Conservation (phyloP, 108 stramenopile species). For the Pseudonitzschia multistriata region DNA sequence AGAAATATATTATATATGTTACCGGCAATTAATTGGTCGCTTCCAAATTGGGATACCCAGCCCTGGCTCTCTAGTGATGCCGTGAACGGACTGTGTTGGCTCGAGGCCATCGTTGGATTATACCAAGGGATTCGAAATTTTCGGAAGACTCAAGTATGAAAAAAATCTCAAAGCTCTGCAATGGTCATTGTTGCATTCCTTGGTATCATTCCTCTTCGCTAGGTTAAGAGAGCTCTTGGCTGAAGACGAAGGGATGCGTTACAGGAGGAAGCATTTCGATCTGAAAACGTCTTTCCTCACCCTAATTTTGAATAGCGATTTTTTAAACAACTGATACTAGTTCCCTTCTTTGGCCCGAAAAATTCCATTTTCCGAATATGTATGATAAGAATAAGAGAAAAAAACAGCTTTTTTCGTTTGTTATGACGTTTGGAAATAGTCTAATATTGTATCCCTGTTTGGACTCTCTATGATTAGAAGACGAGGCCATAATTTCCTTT, state of each 20-base stretch:
- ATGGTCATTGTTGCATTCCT: not conserved
- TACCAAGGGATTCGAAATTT: slow-evolving; percentile 53
- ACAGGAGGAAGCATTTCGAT: too few relatives aligned
- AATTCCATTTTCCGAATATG: not conserved
- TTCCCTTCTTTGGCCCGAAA: not conserved
- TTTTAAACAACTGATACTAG: too few relatives aligned
- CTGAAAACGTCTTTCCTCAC: too few relatives aligned
- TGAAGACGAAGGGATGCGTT: too few relatives aligned
- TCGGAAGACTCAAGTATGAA: not conserved
- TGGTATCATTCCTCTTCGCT: too few relatives aligned
- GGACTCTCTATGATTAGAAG: too few relatives aligned
- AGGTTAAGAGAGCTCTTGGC: too few relatives aligned
- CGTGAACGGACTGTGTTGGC: slow-evolving; percentile 64
- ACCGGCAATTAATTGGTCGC: slow-evolving; percentile 72
- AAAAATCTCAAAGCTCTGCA: not conserved
- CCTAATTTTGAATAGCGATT: too few relatives aligned
- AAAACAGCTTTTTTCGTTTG: too few relatives aligned
- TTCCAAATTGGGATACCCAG: slow-evolving; percentile 77
- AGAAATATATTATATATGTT: slow-evolving; percentile 62
- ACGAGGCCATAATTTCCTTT: too few relatives aligned
- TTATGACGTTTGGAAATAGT: too few relatives aligned
- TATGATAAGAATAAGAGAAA: not conserved
- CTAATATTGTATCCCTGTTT: too few relatives aligned
- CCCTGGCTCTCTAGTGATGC: slow-evolving; percentile 49
- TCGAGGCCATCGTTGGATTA: slow-evolving; percentile 66